Percentiles rank a stretch among this genome's conserved stretches.
Evolutionary conservation across 768 basidiomycete species (phyloP).

Genomic region (Lactarius evosmus): DNA sequence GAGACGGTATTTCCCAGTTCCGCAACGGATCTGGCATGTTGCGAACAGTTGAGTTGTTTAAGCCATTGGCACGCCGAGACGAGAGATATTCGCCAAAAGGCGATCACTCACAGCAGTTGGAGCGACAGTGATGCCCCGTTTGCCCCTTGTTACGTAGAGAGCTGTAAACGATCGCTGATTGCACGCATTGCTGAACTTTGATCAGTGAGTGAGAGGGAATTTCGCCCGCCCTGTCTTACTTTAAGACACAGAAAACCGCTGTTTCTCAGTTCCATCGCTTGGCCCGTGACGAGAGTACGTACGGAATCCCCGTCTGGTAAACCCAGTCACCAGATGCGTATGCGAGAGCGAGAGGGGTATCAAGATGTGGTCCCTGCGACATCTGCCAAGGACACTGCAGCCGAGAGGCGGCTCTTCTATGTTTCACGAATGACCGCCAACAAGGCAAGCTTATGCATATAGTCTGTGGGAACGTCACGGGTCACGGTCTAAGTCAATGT

Average conservation of each 20-base stretch:
- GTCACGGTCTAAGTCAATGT: neutral
- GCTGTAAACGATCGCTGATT: neutral
- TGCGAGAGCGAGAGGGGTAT: neutral
- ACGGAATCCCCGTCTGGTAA: neutral
- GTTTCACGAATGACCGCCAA: neutral
- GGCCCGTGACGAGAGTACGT: neutral
- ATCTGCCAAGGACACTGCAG: neutral
- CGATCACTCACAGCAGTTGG: neutral
- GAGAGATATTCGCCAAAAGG: neutral
- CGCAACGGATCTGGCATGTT: neutral
- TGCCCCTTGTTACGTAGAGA: neutral
- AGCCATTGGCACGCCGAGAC: neutral
- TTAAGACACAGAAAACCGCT: neutral
- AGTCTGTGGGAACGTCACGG: neutral
- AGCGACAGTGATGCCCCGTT: too few species aligned
- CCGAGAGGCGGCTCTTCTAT: neutral
- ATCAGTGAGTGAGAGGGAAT: neutral
- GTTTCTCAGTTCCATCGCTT: neutral
- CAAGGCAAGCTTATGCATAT: neutral
- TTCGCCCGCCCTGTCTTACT: neutral
- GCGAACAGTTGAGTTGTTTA: neutral
- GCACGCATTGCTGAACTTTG: neutral
- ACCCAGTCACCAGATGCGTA: neutral
- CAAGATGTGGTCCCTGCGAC: neutral
- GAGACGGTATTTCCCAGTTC: neutral